Base-by-base conservation (phyloP, 2,329 filamentous ascomycete species). In the Beauveria bassiana region DNA sequence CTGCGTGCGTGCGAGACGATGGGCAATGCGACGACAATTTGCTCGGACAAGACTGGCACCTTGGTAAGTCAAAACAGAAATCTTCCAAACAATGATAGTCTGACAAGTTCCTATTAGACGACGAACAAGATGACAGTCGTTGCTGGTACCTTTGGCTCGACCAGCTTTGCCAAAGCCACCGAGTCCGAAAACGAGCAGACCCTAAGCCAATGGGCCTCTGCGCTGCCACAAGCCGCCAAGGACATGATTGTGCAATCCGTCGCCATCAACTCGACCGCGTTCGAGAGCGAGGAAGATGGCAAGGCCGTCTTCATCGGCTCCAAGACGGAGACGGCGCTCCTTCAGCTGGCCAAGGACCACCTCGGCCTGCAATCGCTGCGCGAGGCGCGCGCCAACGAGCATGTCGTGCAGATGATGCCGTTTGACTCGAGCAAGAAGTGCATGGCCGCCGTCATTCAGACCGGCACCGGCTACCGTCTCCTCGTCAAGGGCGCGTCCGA, bases 41-140 rank as follows among this genome's bases (percentile, higher is more conserved):
- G 90, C 74, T 92, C 89, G 2, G 90, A 91, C 61, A 75, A 75
- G 65, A 75, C 73, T 3, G 73, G 73, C 20, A 75, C 73, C 22
- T 64, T 75, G 14, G 64, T 64, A 60, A 45, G 61, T 57, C 16
- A 16, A 4, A 31, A 16, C 18, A 10, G 9, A 6, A 5, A 1
- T 26, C 1, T 1, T 42, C 7, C 4, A 28, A 6, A 28, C 2
- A 5, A 3, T 10, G 0, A 28, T 20, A 6, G 5, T 16, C 54
- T 62, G 45, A 63, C n/a, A 12, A 6, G 5, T 34, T 16, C 12
- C 2, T n/a, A 3, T 31, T 26, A 61, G 59, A 75, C 74, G 0
- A 86, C 89, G 62, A 89, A 89, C 68, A 86, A 86, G 71, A 89
- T 89, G 86, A 88, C 86, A 0, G 87, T 91, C 4, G 87, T 91